Evolutionary conservation across 2,329 filamentous ascomycete species (phyloP).

Genomic region (Fusarium sp.): DNA sequence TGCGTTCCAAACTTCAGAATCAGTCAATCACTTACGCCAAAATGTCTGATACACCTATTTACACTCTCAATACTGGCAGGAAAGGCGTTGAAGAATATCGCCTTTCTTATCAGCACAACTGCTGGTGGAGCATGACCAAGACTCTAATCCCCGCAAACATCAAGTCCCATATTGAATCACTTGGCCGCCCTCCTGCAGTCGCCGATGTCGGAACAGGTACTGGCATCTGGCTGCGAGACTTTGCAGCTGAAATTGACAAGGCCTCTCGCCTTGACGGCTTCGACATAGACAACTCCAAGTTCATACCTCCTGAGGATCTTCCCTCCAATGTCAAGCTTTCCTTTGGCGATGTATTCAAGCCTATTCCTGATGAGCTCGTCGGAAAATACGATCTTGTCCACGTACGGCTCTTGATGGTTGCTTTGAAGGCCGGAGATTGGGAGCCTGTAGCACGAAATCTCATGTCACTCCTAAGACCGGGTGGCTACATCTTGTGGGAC

Average conservation of each 20-base stretch:
- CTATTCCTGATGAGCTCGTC: not conserved
- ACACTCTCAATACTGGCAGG: slow-evolving; percentile 13
- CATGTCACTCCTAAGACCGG: not conserved
- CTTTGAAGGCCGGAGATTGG: slow-evolving; percentile 5
- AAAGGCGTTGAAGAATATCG: slow-evolving; percentile 17
- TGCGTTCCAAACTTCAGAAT: not conserved
- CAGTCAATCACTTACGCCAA: not conserved
- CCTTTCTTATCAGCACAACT: slow-evolving; percentile 7
- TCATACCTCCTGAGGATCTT: not conserved
- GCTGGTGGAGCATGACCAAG: not conserved
- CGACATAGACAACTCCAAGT: slow-evolving; percentile 7
- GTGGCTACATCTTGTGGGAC: slow-evolving; percentile 16
- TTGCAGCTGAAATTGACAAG: not conserved
- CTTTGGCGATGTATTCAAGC: not conserved
- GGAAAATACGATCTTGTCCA: slow-evolving; percentile 12
- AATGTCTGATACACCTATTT: slow-evolving; percentile 4
- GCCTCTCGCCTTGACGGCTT: slow-evolving; percentile 10
- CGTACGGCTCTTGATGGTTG: slow-evolving; percentile 11
- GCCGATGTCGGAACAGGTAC: slow-evolving; percentile 15
- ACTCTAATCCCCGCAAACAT: slow-evolving; percentile 1
- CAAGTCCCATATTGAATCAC: not conserved
- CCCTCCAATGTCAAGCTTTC: slow-evolving; percentile 1
- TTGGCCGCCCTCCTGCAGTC: not conserved
- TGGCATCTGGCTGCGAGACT: slow-evolving; percentile 7
- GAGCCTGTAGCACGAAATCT: not conserved